Evolutionary conservation across 2,329 filamentous ascomycete species (phyloP), one percentile per base, ranked within the genome.

Genomic region (Epichloe hybrida): DNA sequence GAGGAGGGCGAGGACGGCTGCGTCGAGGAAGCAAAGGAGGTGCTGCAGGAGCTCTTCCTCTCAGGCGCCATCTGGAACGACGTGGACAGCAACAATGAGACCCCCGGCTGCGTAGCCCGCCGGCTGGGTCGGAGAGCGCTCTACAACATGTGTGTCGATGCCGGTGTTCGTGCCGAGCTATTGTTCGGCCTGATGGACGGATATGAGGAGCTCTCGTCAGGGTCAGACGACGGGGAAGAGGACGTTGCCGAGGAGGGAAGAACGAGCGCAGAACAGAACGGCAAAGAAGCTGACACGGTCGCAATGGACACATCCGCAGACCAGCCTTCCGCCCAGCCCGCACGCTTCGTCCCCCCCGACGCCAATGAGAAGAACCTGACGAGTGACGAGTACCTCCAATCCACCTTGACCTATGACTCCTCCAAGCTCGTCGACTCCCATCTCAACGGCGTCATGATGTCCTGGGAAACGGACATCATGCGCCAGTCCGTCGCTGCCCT

Each of bases 1-100:
- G 17, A 17, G 17, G 17, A 17, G 17, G 17, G 17, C 9, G 68
- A 70, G 23, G 66, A 70, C 27, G 59, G 68, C 49, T 63, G 66
- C 27, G 65, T 85, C 35, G 77, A 82, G 45, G 77, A 78, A 39
- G 86, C 82, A 3, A 75, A 77, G 50, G 79, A 81, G 49, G 83
- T 84, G 0, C 72, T 96, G 4, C 77, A 79, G 57, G 79, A 93
- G 61, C 75, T 97, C 7, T 81, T 97, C 53, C 77, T 90, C 61
- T 84, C 86, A 58, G 93, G 93, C 35, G 93, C 88, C 11, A 96
- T 97, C 58, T 98, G 93, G 93, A 98, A 98, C 69, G 90, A 96
- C 64, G 73, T 97, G 51, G 88, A 97, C 66, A 70, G 74, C 57
- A 84, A 87, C 58, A 79, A 88, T 59, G 91, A 97, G 73, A 97